A percentile compares a stretch with the other conserved stretches of the same genome.
Evolutionary conservation across 495 filamentous ascomycete genomes (phyloP).

Genomic region (Aspergillus asperescens): DNA sequence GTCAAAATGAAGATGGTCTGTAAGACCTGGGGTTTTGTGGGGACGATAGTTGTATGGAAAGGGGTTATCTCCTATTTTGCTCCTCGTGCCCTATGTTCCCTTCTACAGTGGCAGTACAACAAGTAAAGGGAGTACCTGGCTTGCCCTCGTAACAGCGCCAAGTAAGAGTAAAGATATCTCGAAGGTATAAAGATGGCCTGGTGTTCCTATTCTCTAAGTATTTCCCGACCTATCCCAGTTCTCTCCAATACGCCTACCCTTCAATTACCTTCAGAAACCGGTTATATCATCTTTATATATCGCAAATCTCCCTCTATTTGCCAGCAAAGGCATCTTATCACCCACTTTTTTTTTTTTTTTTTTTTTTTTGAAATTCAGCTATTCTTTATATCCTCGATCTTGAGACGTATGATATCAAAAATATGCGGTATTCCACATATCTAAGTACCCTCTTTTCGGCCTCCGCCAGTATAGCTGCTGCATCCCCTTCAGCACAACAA

Average conservation of each 20-base stretch:
- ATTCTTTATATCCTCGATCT: no score
- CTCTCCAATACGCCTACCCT: no score
- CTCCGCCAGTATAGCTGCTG: not conserved
- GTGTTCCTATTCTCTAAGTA: not conserved
- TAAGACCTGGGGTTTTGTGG: not conserved
- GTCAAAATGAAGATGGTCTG: not conserved
- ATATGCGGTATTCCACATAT: not conserved
- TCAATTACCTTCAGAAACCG: no score
- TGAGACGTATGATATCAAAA: no score
- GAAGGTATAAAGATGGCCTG: not conserved
- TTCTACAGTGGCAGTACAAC: not conserved
- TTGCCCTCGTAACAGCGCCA: not conserved
- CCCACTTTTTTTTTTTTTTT: no score
- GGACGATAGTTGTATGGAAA: not conserved
- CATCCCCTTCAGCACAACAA: slow-evolving; percentile 5
- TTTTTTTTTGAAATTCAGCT: no score
- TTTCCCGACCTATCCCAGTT: no score
- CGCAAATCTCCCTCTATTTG: no score
- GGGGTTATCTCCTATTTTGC: not conserved
- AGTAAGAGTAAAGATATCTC: not conserved
- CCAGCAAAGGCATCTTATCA: no score
- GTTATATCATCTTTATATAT: no score
- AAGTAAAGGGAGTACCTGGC: slow-evolving; percentile 2
- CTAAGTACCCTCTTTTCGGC: not conserved
- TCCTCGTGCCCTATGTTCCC: not conserved